Base-by-base conservation (phyloP, 805 yeast species). In the Kazachstania bromeliacearum region DNA sequence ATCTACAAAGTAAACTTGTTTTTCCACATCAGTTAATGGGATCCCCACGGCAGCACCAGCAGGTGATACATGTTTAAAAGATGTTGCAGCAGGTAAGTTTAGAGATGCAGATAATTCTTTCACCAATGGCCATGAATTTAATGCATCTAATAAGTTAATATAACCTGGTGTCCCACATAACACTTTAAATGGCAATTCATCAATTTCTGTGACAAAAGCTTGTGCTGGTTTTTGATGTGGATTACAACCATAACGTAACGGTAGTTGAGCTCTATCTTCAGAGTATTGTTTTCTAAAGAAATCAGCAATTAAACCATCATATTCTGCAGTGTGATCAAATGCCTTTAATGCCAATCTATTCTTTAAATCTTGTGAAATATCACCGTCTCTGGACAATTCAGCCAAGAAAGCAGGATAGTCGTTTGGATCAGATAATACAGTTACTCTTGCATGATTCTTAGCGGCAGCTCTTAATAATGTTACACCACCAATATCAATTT, bases 191-290 rank as follows among this genome's bases (percentile, higher is more conserved):
- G 98, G 98, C 48, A 92, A 73, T 49, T 77, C 77, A 47, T 80
- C 82, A 53, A 94, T 95, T 48, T 78, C 75, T 40, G 79, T 62
- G 39, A 92, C 94, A 57, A 65, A 92, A 36, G 97, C 96, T 71
- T 92, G 98, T 21, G 98, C 96, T 34, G 98, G 98, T 66, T 85
- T 92, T 71, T 92, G 98, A 65, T 92, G 97, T 42, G 98, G 98
- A 71, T 92, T 92, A 41, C 95, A 96, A 62, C 98, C 98, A 64
- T 92, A 92, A 70, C 98, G 80, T 55, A 92, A 74, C 20, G 96
- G 89, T 63, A 92, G 71, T 73, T 89, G 97, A 37, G 92, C 74
- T 33, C 67, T 68, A 60, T 79, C 82, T 67, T 89, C 97, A 34
- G 95, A 75, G 70, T 92, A 92, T 67, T 85, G 88, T 69, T 87